Conservation (phyloP, 495 filamentous ascomycete genomes). For the Xylaria telfairii region DNA sequence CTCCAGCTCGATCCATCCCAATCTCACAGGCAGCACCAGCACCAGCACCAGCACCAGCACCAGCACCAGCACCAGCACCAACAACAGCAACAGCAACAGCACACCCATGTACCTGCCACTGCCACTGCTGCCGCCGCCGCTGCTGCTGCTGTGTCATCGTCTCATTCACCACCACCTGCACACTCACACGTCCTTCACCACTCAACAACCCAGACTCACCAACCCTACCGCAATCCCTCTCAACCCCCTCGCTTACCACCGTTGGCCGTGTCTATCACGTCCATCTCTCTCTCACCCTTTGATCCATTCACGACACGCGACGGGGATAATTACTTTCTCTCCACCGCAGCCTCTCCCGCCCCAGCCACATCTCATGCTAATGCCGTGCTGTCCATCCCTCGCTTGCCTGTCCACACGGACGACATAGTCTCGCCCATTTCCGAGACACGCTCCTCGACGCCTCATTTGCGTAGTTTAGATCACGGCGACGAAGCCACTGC, state of each 20-base stretch:
- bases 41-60: not conserved
- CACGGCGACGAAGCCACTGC: constrained; percentile 24
- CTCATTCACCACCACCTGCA: not conserved
- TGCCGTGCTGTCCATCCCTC: constrained; percentile 32
- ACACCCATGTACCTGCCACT: too few relatives aligned
- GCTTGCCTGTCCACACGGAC: constrained; percentile 26
- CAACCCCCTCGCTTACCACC: constrained; percentile 33
- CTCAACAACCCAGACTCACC: constrained; percentile 13
- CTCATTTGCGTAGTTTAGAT: constrained; percentile 31
- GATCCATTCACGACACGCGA: not conserved
- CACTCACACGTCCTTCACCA: not conserved
- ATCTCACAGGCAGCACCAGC: constrained; percentile 17
- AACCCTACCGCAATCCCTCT: constrained; percentile 29
- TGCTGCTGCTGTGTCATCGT: not conserved
- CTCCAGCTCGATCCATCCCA: constrained; percentile 21
- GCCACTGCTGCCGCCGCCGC: too few relatives aligned
- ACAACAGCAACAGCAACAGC: not conserved
- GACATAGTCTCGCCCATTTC: constrained; percentile 38
- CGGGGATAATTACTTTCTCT: constrained; percentile 13
- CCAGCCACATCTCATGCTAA: constrained; percentile 22
- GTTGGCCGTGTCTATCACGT: constrained; percentile 23
- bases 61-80: constrained; percentile 1
- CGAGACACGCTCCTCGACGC: constrained; percentile 32
- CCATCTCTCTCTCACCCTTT: constrained; percentile 13
- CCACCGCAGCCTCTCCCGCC: constrained; percentile 13